phyloP scores from a whole-genome alignment of 805 yeast species.

The Monosporozyma unispora region DNA sequence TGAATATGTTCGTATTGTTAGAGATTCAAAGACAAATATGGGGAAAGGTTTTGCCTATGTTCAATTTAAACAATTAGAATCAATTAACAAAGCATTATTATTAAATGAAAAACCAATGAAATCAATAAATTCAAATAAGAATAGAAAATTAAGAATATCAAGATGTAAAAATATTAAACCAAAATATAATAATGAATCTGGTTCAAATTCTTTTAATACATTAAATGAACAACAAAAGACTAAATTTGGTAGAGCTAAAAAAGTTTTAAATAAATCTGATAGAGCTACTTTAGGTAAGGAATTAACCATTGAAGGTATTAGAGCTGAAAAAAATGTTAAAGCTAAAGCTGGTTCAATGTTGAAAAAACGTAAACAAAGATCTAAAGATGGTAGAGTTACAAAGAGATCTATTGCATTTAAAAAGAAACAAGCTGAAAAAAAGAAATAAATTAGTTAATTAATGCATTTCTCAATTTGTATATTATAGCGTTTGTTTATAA shows the following conservation, averaged over 20 bases:
- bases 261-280: conserved; percentile 71
- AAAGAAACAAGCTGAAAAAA: conserved; percentile 17
- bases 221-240: conserved; percentile 65
- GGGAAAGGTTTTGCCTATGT: conserved; percentile 98
- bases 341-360: conserved; percentile 45
- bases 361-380: conserved; percentile 41
- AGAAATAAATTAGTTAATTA: conserved; percentile 1
- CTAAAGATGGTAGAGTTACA: conserved; percentile 40
- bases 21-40: conserved; percentile 87
- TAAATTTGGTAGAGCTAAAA: conserved; percentile 68
- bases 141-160: conserved; percentile 52
- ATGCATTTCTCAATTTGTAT: neutral
- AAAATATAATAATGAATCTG: conserved; percentile 8
- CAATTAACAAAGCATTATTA: conserved; percentile 74
- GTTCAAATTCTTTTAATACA: conserved; percentile 15
- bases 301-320: conserved; percentile 58
- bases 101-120: conserved; percentile 57
- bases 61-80: conserved; percentile 66
- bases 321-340: conserved; percentile 62
- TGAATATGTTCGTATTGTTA: conserved; percentile 79
- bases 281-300: conserved; percentile 55
- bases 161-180: conserved; percentile 47
- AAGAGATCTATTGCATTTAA: conserved; percentile 38
- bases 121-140: conserved; percentile 26
- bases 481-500: too few relatives aligned